Evolutionary conservation across 805 yeast species (phyloP), one percentile per base, ranked within the genome.

Genomic region (Ogataea methanolica): DNA sequence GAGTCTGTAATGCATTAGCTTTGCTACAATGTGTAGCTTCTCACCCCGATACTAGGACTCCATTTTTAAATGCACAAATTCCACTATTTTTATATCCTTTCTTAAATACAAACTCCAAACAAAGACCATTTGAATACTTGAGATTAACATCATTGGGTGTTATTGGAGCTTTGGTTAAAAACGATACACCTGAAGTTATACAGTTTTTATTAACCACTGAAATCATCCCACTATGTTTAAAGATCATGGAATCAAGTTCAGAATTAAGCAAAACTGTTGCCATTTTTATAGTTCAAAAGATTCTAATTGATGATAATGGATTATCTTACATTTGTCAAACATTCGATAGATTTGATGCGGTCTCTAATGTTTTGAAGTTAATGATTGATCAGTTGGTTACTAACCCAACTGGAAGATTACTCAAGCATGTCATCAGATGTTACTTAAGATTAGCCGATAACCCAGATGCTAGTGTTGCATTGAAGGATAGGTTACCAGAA

Each of bases 221-320:
- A 65, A 92, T 94, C 57, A 95, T 94, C 33, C 99, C 99, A 5
- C 70, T 94, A 47, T 94, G 99, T 64, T 72, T 92, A 49, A 83
- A 94, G 58, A 92, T 94, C 52, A 92, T 92, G 96, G 98, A 92
- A 64, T 82, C 91, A 1, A 89, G 96, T 7, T 85, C 96, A 0
- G 99, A 94, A 63, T 75, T 92, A 44, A 84, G 95, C 42, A 92
- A 94, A 62, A 94, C 98, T 0, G 99, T 92, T 23, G 99, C 99
- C 5, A 91, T 92, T 48, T 92, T 94, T 71, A 92, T 94, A 50
- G 85, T 94, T 41, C 97, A 92, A 63, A 92, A 91, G 67, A 92
- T 92, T 46, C 73, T 92, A 44, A 77, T 90, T 55, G 98, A 94
- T 67, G 97, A 92, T 60, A 81, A 85, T 56, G 99, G 99, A 0